phyloP scores from a whole-genome alignment of 495 filamentous ascomycete species.

The Aspergillus saccharolyticus region DNA sequence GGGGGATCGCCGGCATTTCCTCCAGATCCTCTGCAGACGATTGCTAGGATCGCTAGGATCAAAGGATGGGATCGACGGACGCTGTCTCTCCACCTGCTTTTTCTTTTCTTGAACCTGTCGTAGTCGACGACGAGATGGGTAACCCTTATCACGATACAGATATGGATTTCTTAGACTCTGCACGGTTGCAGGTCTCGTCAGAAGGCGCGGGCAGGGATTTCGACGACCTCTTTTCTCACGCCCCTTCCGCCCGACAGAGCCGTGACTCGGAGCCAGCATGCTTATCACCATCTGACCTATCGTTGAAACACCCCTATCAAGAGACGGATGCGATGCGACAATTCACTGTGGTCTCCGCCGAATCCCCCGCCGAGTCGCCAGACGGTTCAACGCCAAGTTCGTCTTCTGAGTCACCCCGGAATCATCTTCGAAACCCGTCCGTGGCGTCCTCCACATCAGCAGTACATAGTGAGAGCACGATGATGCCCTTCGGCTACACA shows the following conservation, averaged over 20 bases:
- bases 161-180: slow-evolving; percentile 41
- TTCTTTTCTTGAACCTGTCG: slow-evolving; percentile 40
- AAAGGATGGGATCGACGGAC: slow-evolving; percentile 41
- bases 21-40: slow-evolving; percentile 5
- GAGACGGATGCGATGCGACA: slow-evolving; percentile 35
- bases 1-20: slow-evolving; percentile 10
- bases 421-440: slow-evolving; percentile 36
- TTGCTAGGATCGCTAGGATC: slow-evolving; percentile 9
- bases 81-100: slow-evolving; percentile 38
- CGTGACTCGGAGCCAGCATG: slow-evolving; percentile 27
- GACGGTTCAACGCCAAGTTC: slow-evolving; percentile 43
- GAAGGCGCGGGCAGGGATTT: slow-evolving; percentile 40
- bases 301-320: slow-evolving; percentile 28
- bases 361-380: slow-evolving; percentile 41
- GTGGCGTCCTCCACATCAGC: slow-evolving; percentile 39
- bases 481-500: slow-evolving; percentile 30
- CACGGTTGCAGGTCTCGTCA: slow-evolving; percentile 32
- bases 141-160: slow-evolving; percentile 36
- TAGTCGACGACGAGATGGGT: slow-evolving; percentile 46
- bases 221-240: slow-evolving; percentile 39
- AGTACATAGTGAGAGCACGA: slow-evolving; percentile 36
- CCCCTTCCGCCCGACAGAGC: slow-evolving; percentile 27
- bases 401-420: slow-evolving; percentile 40
- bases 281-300: slow-evolving; percentile 27
- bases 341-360: slow-evolving; percentile 29